Base-by-base conservation (phyloP, 2,329 filamentous ascomycete species). In the Chaetothyriales sp. region DNA sequence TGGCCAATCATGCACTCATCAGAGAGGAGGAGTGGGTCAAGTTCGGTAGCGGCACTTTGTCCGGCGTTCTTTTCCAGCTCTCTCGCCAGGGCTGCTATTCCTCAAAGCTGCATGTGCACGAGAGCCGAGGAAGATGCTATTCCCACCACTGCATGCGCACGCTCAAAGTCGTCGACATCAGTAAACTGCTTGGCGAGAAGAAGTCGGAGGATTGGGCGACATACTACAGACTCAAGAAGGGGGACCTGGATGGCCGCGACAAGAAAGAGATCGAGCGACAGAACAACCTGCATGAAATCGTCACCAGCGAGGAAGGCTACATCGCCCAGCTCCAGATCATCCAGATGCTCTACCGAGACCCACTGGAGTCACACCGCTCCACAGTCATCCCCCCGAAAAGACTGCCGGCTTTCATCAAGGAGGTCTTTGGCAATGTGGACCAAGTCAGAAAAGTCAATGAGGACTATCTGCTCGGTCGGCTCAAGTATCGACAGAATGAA, bases 11-110 rank as follows among this genome's bases (percentile, higher is more conserved):
- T 43, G 86, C 88, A 9, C 71, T 98, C 29, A 73, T 94, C 4
- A 82, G 83, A 13, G 90, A 95, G 33, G 92, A 98, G 67, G 94
- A 98, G 70, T 98, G 94, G 92, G 84, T 98, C 58, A 95, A 94
- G 64, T 89, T 97, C 64, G 85, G 87, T 5, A 74, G 78, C 1
- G 87, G 84, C 5, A 79, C 77, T 20, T 81, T 97, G 62, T 89
- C 86, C 19, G 94, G 92, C 51, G 89, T 98, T 4, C 73, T 98
- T 45, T 95, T 86, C 76, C 94, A 98, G 66, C 73, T 98, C 47
- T 95, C 89, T 2, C 89, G 89, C 5, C 81, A 81, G 19, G 92
- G 92, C 13, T 98, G 92, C 65, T 98, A 98, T 67, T 82, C 90
- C 3, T 80, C 87, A 0, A 86, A 83, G 62, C 68, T 97, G 7